Percentiles rank a stretch among this genome's conserved stretches.
These are phyloP conservation scores for Nitzschia putrida DNA, from an alignment of 108 stramenopile species.

Conservation along the genomic window DNA sequence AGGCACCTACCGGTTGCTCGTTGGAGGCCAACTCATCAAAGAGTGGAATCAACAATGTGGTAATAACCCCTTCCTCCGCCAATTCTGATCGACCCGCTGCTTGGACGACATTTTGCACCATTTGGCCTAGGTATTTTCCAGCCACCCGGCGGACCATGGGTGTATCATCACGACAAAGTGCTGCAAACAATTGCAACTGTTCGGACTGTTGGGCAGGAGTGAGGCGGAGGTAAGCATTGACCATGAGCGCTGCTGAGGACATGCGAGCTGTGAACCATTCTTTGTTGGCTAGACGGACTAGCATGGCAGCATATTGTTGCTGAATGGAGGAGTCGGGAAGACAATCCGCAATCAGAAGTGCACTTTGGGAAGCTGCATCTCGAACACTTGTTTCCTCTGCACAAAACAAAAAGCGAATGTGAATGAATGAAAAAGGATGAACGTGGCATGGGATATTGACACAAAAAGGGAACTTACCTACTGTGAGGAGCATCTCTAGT, in stretches of 20 bases:
- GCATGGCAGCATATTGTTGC: slow-evolving; percentile 74
- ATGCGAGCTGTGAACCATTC: slow-evolving; percentile 99
- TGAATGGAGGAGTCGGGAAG: slow-evolving; percentile 59
- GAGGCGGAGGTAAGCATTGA: slow-evolving; percentile 66
- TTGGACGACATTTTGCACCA: slow-evolving; percentile 62
- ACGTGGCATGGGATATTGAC: slow-evolving; percentile 30
- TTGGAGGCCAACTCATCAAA: slow-evolving; percentile 82
- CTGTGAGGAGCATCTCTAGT: slow-evolving; percentile 88
- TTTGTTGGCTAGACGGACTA: slow-evolving; percentile 77
- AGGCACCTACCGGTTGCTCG: slow-evolving; percentile 72
- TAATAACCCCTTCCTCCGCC: slow-evolving; percentile 44
- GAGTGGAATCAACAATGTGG: slow-evolving; percentile 64
- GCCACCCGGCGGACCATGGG: slow-evolving; percentile 96
- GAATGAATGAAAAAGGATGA: slow-evolving; percentile 17
- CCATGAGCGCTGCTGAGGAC: slow-evolving; percentile 84
- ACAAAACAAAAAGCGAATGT: not conserved
- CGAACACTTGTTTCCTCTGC: slow-evolving; percentile 75
- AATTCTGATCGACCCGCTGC: slow-evolving; percentile 48
- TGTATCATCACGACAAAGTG: slow-evolving; percentile 89
- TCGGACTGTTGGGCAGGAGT: slow-evolving; percentile 40
- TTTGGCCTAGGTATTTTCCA: slow-evolving; percentile 71
- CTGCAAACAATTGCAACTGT: slow-evolving; percentile 60
- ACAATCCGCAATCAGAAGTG: slow-evolving; percentile 43
- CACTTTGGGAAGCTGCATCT: slow-evolving; percentile 69
- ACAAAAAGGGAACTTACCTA: slow-evolving; percentile 33